phyloP scores from a whole-genome alignment of 495 filamentous ascomycete genomes.

The Penicillium lividum region DNA sequence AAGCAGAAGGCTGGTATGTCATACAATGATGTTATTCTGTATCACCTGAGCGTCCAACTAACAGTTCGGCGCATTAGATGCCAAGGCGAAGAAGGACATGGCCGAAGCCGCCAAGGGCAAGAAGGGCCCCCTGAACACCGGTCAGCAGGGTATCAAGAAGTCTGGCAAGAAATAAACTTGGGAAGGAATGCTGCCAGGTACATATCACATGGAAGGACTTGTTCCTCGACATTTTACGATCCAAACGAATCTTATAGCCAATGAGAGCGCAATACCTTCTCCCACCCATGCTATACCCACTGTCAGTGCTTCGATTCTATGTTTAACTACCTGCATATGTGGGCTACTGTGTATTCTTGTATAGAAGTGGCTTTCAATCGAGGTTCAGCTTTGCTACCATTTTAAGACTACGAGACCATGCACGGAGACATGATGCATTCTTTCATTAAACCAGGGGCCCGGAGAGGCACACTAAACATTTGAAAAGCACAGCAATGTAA shows the following conservation, averaged over 20 bases:
- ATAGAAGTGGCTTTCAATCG: background rate
- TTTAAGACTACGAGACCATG: background rate
- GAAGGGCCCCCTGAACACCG: slow-evolving; percentile 67
- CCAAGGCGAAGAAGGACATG: slow-evolving; percentile 76
- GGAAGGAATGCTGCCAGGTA: slow-evolving; percentile 1
- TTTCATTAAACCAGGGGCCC: background rate
- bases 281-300: background rate
- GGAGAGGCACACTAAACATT: background rate
- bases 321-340: background rate
- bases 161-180: slow-evolving; percentile 76
- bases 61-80: slow-evolving; percentile 49
- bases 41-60: background rate
- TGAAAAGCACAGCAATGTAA: slow-evolving; percentile 7
- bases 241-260: slow-evolving; percentile 33
- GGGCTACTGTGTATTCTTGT: background rate
- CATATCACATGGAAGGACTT: slow-evolving; percentile 63
- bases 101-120: slow-evolving; percentile 62
- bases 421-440: too few species aligned
- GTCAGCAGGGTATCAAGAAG: slow-evolving; percentile 85
- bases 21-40: background rate
- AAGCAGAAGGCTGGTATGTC: slow-evolving; percentile 71
- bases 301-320: background rate
- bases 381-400: background rate
- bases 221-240: slow-evolving; percentile 29
- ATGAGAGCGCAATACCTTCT: slow-evolving; percentile 19